Evolutionary conservation across 768 basidiomycete genomes (phyloP).

Genomic region (Suillus fuscotomentosus): DNA sequence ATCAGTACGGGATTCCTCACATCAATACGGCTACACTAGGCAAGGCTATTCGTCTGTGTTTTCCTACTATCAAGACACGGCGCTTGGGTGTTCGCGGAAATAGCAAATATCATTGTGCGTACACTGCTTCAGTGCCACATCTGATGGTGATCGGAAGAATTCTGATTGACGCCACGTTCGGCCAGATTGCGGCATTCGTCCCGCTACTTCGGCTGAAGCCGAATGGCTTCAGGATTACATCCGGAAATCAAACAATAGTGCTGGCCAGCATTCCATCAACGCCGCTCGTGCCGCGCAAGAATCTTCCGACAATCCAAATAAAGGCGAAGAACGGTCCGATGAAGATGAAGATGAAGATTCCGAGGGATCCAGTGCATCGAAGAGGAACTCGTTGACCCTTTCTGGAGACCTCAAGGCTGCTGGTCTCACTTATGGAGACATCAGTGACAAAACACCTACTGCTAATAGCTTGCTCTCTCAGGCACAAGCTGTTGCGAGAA

Average conservation of each 20-base stretch:
- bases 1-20: constrained; percentile 90
- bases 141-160: constrained; percentile 30
- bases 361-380: constrained; percentile 71
- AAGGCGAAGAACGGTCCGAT: constrained; percentile 71
- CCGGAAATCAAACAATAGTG: constrained; percentile 85
- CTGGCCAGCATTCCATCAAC: constrained; percentile 72
- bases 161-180: constrained; percentile 27
- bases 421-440: constrained; percentile 55
- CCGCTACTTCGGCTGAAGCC: constrained; percentile 86
- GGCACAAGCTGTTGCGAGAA: constrained; percentile 62
- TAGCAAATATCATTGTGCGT: constrained; percentile 93
- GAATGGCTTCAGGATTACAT: constrained; percentile 93
- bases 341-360: constrained; percentile 90
- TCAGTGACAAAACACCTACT: constrained; percentile 85
- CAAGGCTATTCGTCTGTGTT: constrained; percentile 91
- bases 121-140: constrained; percentile 31
- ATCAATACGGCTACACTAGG: constrained; percentile 96
- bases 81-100: constrained; percentile 91
- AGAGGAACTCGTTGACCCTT: constrained; percentile 72
- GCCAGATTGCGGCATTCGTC: constrained; percentile 87
- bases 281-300: constrained; percentile 73
- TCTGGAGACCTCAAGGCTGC: constrained; percentile 60
- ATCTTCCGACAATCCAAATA: constrained; percentile 56
- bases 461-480: constrained; percentile 75
- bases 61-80: constrained; percentile 93